Evolutionary conservation across 345 rosid species (phyloP).

Genomic region (Pistacia atlantica): DNA sequence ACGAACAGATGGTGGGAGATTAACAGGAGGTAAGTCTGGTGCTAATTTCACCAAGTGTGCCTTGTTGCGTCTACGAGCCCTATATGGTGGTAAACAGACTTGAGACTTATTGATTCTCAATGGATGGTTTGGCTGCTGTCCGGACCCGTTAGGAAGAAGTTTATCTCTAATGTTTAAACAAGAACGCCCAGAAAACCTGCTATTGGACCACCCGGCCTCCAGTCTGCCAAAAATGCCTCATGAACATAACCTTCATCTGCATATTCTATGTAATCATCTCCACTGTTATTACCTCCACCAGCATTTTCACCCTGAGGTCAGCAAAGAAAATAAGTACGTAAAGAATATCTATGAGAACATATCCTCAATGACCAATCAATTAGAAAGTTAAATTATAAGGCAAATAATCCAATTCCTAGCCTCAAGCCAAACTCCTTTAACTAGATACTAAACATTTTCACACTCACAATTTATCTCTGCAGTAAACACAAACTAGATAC

Average conservation of each 20-base stretch:
- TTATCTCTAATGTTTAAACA: not conserved
- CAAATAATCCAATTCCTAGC: not conserved
- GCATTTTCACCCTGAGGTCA: constrained; percentile 42
- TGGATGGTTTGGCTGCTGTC: constrained; percentile 27
- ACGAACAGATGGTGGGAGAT: constrained; percentile 91
- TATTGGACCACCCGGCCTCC: constrained; percentile 58
- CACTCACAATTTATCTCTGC: not conserved
- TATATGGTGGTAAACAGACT: constrained; percentile 42
- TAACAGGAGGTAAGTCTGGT: constrained; percentile 90
- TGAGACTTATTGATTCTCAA: constrained; percentile 40
- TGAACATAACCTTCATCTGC: constrained; percentile 74
- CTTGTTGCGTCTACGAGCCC: constrained; percentile 45
- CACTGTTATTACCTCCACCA: constrained; percentile 51
- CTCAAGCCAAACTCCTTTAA: not conserved
- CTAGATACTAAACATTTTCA: not conserved
- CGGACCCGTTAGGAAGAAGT: no score
- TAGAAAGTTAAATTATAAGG: constrained; percentile 1
- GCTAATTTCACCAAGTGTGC: constrained; percentile 79
- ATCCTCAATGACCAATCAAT: constrained; percentile 15
- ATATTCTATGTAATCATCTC: constrained; percentile 57
- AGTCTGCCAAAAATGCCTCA: constrained; percentile 85
- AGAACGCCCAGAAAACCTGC: constrained; percentile 30
- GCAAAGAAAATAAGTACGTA: not conserved
- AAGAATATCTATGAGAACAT: constrained; percentile 16
- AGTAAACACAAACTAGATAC: not conserved